Percentiles rank a stretch among this genome's conserved stretches.
These are phyloP conservation scores for Tetrahymena thermophila DNA, from an alignment of 73 alveolate species.

Conservation along the genomic window DNA sequence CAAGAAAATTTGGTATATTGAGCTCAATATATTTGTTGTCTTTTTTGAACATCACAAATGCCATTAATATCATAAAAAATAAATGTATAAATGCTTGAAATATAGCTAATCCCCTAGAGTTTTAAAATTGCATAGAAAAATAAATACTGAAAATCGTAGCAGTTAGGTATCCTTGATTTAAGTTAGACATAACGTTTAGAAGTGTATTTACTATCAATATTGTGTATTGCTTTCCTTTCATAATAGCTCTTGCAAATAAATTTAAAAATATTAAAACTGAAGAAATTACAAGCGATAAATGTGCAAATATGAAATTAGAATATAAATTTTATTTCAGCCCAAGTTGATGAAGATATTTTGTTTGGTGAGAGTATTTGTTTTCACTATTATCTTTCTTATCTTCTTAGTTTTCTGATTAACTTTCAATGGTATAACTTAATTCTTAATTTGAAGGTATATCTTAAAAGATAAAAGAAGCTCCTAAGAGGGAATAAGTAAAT, in stretches of 20 bases:
- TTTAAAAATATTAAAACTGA: background rate
- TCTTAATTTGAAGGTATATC: background rate
- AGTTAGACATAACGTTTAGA: background rate
- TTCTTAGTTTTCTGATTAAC: background rate
- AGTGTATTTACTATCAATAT: background rate
- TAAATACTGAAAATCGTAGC: background rate
- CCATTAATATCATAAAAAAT: background rate
- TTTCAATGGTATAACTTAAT: background rate
- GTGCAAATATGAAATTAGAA: background rate
- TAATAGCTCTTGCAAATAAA: background rate
- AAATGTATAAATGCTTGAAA: background rate
- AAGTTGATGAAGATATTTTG: background rate
- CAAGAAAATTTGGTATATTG: background rate
- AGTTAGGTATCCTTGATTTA: background rate
- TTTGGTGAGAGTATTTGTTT: background rate
- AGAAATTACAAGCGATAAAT: background rate
- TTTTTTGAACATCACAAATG: background rate
- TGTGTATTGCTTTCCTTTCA: background rate
- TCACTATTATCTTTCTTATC: background rate
- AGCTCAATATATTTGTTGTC: background rate
- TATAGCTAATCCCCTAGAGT: background rate
- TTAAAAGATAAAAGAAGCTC: background rate
- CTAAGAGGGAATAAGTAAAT: background rate
- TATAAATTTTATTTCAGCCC: background rate
- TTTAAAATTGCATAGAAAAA: background rate